Conservation (phyloP, 2,329 filamentous ascomycete genomes). For the Emmonsia crescens region DNA sequence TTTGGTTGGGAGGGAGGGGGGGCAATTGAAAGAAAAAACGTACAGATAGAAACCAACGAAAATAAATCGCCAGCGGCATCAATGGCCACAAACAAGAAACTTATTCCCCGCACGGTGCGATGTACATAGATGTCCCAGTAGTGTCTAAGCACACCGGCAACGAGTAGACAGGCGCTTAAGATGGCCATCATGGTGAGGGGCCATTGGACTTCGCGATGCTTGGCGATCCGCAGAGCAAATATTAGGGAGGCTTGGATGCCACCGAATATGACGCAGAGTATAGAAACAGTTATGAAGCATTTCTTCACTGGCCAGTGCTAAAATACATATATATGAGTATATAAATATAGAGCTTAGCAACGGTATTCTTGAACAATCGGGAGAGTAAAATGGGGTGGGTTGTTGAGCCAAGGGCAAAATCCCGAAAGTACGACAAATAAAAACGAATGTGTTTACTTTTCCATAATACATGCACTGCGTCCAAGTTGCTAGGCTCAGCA, state of each 20-base stretch:
- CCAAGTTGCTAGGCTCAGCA: conserved; percentile 44
- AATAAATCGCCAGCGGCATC: conserved; percentile 59
- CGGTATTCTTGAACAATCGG: neutral
- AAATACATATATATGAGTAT: neutral
- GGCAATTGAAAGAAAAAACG: conserved; percentile 13
- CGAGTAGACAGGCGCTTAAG: conserved; percentile 52
- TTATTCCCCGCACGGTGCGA: conserved; percentile 58
- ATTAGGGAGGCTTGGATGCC: conserved; percentile 50
- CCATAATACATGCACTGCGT: conserved; percentile 47
- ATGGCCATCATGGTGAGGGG: conserved; percentile 57
- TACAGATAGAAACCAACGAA: conserved; percentile 50
- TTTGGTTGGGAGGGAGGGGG: too few species aligned
- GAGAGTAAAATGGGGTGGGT: neutral
- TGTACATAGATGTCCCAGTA: conserved; percentile 60
- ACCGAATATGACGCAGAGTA: conserved; percentile 47
- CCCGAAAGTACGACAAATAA: too few species aligned
- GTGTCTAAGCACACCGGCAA: conserved; percentile 55
- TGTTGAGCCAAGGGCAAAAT: neutral
- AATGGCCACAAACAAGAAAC: conserved; percentile 60
- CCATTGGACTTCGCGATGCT: conserved; percentile 42
- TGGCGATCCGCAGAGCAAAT: conserved; percentile 43
- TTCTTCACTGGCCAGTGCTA: conserved; percentile 44
- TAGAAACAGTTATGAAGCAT: conserved; percentile 39
- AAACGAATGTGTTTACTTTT: conserved; percentile 15
- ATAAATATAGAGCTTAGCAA: neutral